A percentile compares a stretch with the other conserved stretches of the same genome.
Conservation (phyloP, 2,329 filamentous ascomycete genomes). For the Fusarium fracticaudum region DNA sequence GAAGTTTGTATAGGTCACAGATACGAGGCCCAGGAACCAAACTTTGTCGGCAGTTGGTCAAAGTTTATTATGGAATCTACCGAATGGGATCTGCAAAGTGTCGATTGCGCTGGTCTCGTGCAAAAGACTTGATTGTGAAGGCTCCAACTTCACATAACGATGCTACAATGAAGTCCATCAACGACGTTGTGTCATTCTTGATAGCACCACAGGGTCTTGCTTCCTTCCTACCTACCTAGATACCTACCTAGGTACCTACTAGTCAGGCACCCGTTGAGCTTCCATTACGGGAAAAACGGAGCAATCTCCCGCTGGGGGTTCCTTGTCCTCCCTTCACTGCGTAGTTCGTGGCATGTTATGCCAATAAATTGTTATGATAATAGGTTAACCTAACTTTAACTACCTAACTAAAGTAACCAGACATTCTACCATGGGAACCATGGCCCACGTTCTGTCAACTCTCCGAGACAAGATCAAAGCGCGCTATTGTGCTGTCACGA, state of each 20-base stretch:
- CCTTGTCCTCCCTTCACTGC: constrained; percentile 10
- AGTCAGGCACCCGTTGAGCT: constrained; percentile 23
- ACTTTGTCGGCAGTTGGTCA: not conserved
- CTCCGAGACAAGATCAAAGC: not conserved
- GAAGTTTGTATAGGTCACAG: not conserved
- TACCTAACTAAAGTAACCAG: not conserved
- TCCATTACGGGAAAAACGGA: constrained; percentile 19
- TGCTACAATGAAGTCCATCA: not conserved
- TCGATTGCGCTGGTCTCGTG: not conserved
- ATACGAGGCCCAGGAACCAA: not conserved
- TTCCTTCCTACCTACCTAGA: not conserved
- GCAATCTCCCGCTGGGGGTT: constrained; percentile 23
- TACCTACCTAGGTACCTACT: too few species aligned
- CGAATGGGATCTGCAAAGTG: not conserved
- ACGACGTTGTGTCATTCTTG: not conserved
- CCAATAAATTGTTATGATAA: not conserved
- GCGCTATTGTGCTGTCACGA: not conserved
- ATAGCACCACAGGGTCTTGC: not conserved
- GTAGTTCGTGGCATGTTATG: not conserved
- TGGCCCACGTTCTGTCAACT: not conserved
- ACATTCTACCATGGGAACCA: not conserved
- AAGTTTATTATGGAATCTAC: not conserved
- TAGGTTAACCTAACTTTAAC: not conserved
- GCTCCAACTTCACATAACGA: not conserved
- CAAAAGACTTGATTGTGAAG: not conserved